Conservation (phyloP, 495 filamentous ascomycete genomes). For the Schizothecium vesticola region DNA sequence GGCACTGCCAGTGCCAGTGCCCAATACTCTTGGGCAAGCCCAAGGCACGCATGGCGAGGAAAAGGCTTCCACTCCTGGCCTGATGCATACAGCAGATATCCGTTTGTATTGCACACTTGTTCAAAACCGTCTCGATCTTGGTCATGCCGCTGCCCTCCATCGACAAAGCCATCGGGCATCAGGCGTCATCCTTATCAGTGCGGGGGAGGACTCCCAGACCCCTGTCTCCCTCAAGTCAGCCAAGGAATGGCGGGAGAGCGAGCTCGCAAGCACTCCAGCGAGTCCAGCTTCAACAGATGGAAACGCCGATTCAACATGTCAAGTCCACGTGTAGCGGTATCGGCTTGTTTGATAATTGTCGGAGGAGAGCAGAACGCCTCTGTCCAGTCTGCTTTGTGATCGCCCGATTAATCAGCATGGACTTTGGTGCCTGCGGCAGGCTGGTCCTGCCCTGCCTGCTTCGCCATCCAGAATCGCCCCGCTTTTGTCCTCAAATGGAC, state of each 20-base stretch:
- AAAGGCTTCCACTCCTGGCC: neutral
- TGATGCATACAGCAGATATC: neutral
- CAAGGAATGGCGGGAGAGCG: slow-evolving; percentile 1
- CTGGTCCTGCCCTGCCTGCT: neutral
- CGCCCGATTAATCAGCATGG: slow-evolving; percentile 7
- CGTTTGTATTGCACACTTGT: neutral
- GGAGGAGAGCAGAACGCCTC: neutral
- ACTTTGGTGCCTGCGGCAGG: neutral
- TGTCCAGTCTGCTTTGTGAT: neutral
- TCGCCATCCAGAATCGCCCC: slow-evolving; percentile 1
- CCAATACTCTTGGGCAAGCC: neutral
- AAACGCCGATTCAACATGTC: neutral
- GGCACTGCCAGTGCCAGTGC: too few species aligned
- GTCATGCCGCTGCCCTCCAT: neutral
- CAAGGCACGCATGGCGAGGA: neutral
- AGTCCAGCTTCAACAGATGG: neutral
- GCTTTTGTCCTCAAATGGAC: slow-evolving; percentile 1
- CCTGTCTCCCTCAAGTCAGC: slow-evolving; percentile 7
- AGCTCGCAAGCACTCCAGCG: neutral
- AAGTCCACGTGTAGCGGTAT: neutral
- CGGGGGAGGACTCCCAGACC: slow-evolving; percentile 3
- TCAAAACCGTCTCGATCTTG: neutral
- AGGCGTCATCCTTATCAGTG: slow-evolving; percentile 12
- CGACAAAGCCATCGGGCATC: neutral
- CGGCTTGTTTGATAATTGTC: neutral